Evolutionary conservation across 148 eudicot genomes (phyloP), one percentile per base, ranked within the genome.

Genomic region (Nyssa sinensis): DNA sequence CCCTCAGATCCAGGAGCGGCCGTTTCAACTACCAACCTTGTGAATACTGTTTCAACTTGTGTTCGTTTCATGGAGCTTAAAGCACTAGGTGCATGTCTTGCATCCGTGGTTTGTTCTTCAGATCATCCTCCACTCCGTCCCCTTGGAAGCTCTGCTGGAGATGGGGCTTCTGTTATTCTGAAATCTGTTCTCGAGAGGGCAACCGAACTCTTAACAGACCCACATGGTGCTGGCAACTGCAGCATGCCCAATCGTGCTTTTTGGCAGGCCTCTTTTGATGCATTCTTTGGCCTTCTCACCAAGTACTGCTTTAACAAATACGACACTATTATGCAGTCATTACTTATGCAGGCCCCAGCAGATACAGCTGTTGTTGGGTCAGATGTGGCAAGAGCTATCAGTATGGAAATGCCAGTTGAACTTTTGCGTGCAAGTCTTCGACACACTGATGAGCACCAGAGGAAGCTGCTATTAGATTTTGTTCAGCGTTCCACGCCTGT

Each of bases 111-210:
- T 55, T 96, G 98, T 80, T 93, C 99, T 44, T 49, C 86, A 1
- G 94, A 91, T 84, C 99, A 85, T 80, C 99, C 99, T 27, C 99
- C 96, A 7, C 90, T 96, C 28, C 90, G 98, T 31, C 98, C 97
- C 5, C 74, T 96, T 69, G 97, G 99, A 63, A 89, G 90, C 77
- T 28, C 90, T 60, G 81, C 91, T 34, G 99, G 99, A 57, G 97
- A 93, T 73, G 91, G 88, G 23, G 94, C 99, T 23, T 96, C 97
- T 35, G 72, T 91, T 11, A 66, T 93, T 30, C 69, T 96, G 41
- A 93, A 87, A 75, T 77, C 90, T 23, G 72, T 93, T 6, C 93
- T 93, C 27, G 99, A 96, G 64, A 84, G 94, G 78, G 98, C 97
- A 49, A 89, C 93, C 24, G 84, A 86, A 60, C 79, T 92, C 25